Evolutionary conservation across 2,329 filamentous ascomycete genomes (phyloP).

Genomic region (Fusarium dlaminii): DNA sequence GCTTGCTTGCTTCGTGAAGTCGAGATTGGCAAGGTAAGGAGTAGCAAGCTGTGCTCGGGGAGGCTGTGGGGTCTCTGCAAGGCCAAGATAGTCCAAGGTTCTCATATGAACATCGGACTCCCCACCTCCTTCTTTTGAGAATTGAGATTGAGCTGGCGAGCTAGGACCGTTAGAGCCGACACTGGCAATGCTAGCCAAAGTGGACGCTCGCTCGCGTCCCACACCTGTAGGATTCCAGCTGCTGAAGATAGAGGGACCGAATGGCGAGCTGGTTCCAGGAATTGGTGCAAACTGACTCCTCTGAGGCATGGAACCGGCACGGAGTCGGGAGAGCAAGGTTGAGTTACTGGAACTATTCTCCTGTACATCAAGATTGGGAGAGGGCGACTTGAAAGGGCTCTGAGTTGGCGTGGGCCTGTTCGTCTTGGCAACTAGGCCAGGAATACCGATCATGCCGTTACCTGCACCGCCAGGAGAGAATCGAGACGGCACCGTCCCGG

Average conservation of each 20-base stretch:
- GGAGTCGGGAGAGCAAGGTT: slow-evolving; percentile 82
- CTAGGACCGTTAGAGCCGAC: slow-evolving; percentile 90
- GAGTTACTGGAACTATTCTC: slow-evolving; percentile 67
- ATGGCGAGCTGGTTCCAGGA: slow-evolving; percentile 70
- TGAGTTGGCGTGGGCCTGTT: slow-evolving; percentile 87
- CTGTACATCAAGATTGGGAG: slow-evolving; percentile 62
- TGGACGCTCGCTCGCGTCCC: slow-evolving; percentile 84
- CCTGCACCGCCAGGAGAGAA: slow-evolving; percentile 81
- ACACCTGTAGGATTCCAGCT: slow-evolving; percentile 77
- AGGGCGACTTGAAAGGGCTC: slow-evolving; percentile 80
- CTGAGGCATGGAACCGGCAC: slow-evolving; percentile 95
- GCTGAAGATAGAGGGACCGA: slow-evolving; percentile 90
- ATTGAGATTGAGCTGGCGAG: slow-evolving; percentile 86
- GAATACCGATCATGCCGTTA: slow-evolving; percentile 66
- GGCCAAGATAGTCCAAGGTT: slow-evolving; percentile 93
- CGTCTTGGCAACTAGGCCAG: slow-evolving; percentile 74
- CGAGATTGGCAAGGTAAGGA: slow-evolving; percentile 78
- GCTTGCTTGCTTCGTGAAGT: slow-evolving; percentile 80
- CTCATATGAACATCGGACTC: slow-evolving; percentile 89
- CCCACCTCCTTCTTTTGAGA: slow-evolving; percentile 83
- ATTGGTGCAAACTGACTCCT: slow-evolving; percentile 73
- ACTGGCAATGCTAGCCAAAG: slow-evolving; percentile 83
- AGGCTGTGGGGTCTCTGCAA: slow-evolving; percentile 92
- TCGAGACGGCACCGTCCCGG: slow-evolving; percentile 94
- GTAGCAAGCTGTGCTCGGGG: slow-evolving; percentile 77